These are phyloP conservation scores for Mortierella sp. DNA, from an alignment of 371 early-diverging fungal species.

Conservation along the genomic window DNA sequence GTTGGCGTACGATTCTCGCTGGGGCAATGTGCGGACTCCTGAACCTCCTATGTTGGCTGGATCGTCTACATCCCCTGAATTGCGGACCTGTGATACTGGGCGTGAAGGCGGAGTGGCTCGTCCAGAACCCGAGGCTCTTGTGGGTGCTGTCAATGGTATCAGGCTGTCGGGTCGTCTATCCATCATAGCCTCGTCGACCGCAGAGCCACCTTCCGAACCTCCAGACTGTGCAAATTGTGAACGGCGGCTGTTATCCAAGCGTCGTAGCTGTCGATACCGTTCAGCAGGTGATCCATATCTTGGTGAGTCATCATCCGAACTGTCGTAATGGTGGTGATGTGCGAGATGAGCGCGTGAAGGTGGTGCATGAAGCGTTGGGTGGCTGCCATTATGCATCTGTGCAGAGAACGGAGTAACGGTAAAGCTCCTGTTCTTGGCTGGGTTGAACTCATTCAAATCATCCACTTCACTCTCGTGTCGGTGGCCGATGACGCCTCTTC, in stretches of 20 bases:
- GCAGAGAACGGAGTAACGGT: constrained; percentile 34
- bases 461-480: constrained; percentile 10
- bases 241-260: constrained; percentile 20
- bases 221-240: constrained; percentile 14
- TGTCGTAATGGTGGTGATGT: constrained; percentile 7
- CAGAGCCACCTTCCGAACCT: constrained; percentile 8
- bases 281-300: constrained; percentile 45
- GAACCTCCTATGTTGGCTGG: constrained; percentile 24
- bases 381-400: constrained; percentile 2
- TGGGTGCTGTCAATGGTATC: constrained; percentile 7
- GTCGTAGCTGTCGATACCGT: constrained; percentile 33
- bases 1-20: constrained; percentile 31
- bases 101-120: constrained; percentile 25
- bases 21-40: constrained; percentile 11
- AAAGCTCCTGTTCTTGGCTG: constrained; percentile 20
- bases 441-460: constrained; percentile 6
- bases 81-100: constrained; percentile 23
- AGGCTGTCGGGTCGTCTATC: constrained; percentile 9
- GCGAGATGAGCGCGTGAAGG: constrained; percentile 2
- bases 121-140: constrained; percentile 26
- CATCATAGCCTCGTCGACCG: constrained; percentile 2
- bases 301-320: constrained; percentile 22
- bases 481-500: constrained; percentile 4
- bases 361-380: constrained; percentile 25
- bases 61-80: constrained; percentile 23